phyloP scores from a whole-genome alignment of 1,139 yeast genomes.

The Nakaseomyces nivariensis region DNA sequence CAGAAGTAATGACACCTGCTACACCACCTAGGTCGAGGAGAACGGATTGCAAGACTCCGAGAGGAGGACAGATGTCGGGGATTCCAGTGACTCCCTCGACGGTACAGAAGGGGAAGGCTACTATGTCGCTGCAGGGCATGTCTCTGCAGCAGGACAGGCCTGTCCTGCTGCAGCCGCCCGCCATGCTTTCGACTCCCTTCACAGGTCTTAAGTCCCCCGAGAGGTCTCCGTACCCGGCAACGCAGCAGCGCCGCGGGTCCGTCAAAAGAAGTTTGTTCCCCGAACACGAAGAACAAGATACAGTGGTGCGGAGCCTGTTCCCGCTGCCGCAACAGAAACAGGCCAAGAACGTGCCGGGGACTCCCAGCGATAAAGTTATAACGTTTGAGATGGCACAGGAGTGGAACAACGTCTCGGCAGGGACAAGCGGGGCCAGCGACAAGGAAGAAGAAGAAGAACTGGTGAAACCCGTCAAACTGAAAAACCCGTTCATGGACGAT shows the following conservation, averaged over 20 bases:
- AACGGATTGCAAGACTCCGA: neutral
- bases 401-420: constrained; percentile 13
- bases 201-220: constrained; percentile 26
- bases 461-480: neutral
- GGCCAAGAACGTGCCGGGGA: constrained; percentile 15
- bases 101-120: constrained; percentile 8
- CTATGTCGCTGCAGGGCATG: too few species aligned
- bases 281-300: neutral
- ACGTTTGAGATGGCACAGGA: constrained; percentile 17
- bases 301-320: neutral
- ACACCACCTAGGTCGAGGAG: constrained; percentile 20
- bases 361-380: constrained; percentile 23
- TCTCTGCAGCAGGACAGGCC: constrained; percentile 4
- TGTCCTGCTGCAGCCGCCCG: constrained; percentile 9
- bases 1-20: constrained; percentile 3
- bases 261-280: neutral
- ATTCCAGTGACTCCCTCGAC: constrained; percentile 27
- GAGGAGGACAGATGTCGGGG: neutral
- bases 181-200: constrained; percentile 10
- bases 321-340: constrained; percentile 5
- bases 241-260: constrained; percentile 7
- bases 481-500: constrained; percentile 20
- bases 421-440: constrained; percentile 6
- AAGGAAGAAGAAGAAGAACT: constrained; percentile 3
- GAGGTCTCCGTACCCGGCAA: constrained; percentile 18